Evolutionary conservation across 129 eudicot genomes (phyloP), one percentile per base, ranked within the genome.

Genomic region (Oenanthe sinensis): DNA sequence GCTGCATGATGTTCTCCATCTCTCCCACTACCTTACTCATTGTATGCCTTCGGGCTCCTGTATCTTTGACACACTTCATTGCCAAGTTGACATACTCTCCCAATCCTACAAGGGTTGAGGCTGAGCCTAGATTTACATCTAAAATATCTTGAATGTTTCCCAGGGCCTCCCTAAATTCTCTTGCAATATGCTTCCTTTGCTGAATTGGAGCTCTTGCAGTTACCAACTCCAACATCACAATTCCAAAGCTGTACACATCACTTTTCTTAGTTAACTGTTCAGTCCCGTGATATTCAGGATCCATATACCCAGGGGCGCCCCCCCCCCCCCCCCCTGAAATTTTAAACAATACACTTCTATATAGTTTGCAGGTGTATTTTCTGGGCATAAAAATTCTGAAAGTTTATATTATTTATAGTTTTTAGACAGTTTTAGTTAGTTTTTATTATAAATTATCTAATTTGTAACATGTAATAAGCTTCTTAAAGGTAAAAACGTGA

Each of bases 231-330:
- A 93, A 77, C 13, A 91, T 70, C 30, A 93, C 95, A 47, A 93
- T 85, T 52, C 98, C 98, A 62, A 93, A 93, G 87, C 96, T 91
- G 17, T 87, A 93, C 24, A 93, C 92, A 13, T 93, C 98, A 45
- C 97, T 93, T 76, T 93, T 93, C 60, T 93, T 91, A 6, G 97
- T 93, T 45, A 89, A 47, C 50, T 88, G 89, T 42, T 84, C 88
- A 16, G 97, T 93, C 96, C 83, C 87, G 89, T 80, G 87, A 65
- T 91, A 93, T 81, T 93, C 96, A 3, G 97, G 98, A 84, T 93
- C 98, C 96, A 93, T 85, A 83, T 91, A 93, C 73, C 98, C 97
- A n/a, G n/a, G n/a, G n/a, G n/a, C n/a, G n/a, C n/a, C n/a, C n/a
- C n/a, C n/a, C n/a, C n/a, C n/a, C n/a, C n/a, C n/a, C n/a, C n/a